Base-by-base conservation (phyloP, 1,139 yeast species). In the Meyerozyma guilliermondii region DNA sequence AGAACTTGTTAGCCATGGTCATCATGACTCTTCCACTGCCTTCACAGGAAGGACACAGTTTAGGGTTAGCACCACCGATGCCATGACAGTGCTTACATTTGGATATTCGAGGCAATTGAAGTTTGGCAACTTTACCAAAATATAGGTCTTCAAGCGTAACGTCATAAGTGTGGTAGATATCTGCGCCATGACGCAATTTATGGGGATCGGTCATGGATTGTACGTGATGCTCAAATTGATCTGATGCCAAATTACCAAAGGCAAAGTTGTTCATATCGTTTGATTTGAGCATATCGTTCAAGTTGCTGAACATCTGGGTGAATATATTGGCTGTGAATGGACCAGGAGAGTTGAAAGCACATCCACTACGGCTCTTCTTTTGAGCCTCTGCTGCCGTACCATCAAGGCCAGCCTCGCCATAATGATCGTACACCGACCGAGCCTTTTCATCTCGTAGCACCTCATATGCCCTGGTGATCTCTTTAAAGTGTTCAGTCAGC, bases 61-160 rank as follows among this genome's bases (percentile, higher is more conserved):
- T 51, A 3, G 71, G 65, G 34, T 68, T 59, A 20, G 49, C 20
- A 2, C 79, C 76, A 7, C 82, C 82, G 27, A 50, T 50, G 0
- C 78, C 80, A 14, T 63, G 49, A 50, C 83, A 78, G 1, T 46
- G 43, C 1, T 53, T 40, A 50, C 83, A 78, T 22, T 63, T 50
- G 5, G 68, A 56, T 30, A 66, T 66, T 48, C 70, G 70, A 4
- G 70, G 66, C 13, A 78, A 56, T 28, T 71, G 73, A 26, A 78
- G 60, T 53, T 73, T 76, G 38, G 71, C 56, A 2, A 61, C 59
- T 47, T 73, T 75, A 2, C 83, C 83, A 34, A 53, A 58, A 52
- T 73, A 78, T 48, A 77, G 59, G 35, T 78, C 81, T 4, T 62
- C 64, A 42, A 78, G 55, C 0, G 75, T 52, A 38, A 78, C 77